Base-by-base conservation (phyloP, 495 filamentous ascomycete genomes). In the Aspergillus conjunctus region DNA sequence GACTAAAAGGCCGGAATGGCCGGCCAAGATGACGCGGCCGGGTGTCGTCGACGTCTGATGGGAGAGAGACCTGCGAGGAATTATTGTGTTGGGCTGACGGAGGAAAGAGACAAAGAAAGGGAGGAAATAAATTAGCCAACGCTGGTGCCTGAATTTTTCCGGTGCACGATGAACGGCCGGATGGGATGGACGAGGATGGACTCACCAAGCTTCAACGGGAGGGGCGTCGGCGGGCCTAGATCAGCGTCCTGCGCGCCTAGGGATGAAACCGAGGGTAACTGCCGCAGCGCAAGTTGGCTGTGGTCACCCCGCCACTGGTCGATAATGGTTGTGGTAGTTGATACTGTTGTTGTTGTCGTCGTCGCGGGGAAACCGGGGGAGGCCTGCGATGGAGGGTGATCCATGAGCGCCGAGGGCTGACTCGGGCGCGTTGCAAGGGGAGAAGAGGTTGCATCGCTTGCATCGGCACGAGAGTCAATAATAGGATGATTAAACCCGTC, bases 231-330 rank as follows among this genome's bases (percentile, higher is more conserved):
- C 58, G 34, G 58, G 58, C 34, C 63, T 65, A 54, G 58, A 65
- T 59, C 54, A 34, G 32, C 14, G 4, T 64, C 61, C 3, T 51
- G 54, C 18, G 56, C 50, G 53, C 60, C 60, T 57, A 68, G 56
- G 18, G 66, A 66, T 39, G 66, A 66, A 58, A 64, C 56, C 7
- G 66, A 66, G 10, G 60, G 46, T 30, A 55, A 22, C 50, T 59
- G 60, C 32, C 54, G 60, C 43, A 66, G 54, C 21, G 17, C 46
- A n/a, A 50, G 8, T 34, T 44, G 56, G 26, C 41, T 45, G 17
- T 53, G 31, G 45, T 41, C 48, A 9, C 55, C 45, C 30, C 51
- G 55, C 43, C 33, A 48, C 17, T 56, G 49, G 20, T 55, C 9
- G n/a, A n/a, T n/a, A n/a, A n/a, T n/a, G n/a, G 15, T 46, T 17